Evolutionary conservation across 805 yeast genomes (phyloP), one percentile per base, ranked within the genome.

Genomic region (Clavispora carvajalis): DNA sequence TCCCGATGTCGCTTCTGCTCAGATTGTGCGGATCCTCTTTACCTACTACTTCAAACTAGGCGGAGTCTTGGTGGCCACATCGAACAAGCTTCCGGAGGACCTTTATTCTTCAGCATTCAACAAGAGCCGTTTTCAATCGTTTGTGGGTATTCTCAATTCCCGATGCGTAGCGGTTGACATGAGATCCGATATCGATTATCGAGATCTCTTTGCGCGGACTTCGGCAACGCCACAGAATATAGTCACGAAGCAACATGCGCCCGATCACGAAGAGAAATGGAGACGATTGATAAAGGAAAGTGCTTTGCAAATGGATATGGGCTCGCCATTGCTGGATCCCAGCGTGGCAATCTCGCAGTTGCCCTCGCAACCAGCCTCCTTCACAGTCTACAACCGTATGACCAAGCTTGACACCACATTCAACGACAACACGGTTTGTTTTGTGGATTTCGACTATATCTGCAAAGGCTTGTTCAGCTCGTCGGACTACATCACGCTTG

Each of bases 1-100:
- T 22, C 90, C 90, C 0, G 90, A 83, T 54, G 69, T 84, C 26
- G 85, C 88, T 0, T 74, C 85, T 17, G 89, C 87, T 1, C 82
- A 80, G 51, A 79, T 83, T 26, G 63, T 83, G 41, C 77, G 79
- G 55, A 68, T 80, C 11, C 58, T 83, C 37, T 80, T 83, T 59
- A 78, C 83, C 0, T 80, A 76, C 55, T 83, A 76, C 60, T 82
- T 83, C 65, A 81, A 78, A 49, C 57, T 83, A 10, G 90, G 90
- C 3, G 90, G 90, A 4, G 85, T 83, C 0, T 58, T 83, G 33
- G 82, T 83, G 17, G 87, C 89, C 3, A 83, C 88, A 2, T 79
- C 86, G 3, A 83, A 83, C 49, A 70, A 85, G 54, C 62, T 82
- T 12, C 90, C 90, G 0, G 85, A 82, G 48, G 84, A 82, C 44